A percentile compares a stretch with the other conserved stretches of the same genome.
These are phyloP conservation scores for Bombardia bombarda DNA, from an alignment of 495 filamentous ascomycete genomes.

Conservation along the genomic window DNA sequence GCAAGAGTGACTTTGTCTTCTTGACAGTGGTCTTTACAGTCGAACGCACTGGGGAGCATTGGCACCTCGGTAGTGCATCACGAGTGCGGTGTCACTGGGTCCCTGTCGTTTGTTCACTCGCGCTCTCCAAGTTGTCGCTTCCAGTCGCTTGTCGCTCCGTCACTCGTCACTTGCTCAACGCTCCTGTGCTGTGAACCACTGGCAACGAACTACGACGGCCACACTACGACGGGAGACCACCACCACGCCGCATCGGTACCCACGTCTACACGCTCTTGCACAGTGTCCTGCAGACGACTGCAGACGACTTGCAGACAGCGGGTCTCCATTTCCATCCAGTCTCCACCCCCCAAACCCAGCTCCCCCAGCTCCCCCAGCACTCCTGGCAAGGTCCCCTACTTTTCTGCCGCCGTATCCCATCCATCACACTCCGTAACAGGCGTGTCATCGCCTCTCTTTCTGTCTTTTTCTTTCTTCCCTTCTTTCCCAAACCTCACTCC, in stretches of 20 bases:
- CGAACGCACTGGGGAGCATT: not conserved
- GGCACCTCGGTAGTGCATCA: conserved; percentile 13
- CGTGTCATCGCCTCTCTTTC: conserved; percentile 1
- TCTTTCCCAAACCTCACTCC: conserved; percentile 8
- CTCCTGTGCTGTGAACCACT: too few species aligned
- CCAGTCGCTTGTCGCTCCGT: too few species aligned
- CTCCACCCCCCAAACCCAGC: not conserved
- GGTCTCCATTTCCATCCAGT: too few species aligned
- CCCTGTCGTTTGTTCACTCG: too few species aligned
- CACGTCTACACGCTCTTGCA: too few species aligned
- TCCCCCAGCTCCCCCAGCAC: conserved; percentile 7
- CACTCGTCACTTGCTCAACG: too few species aligned
- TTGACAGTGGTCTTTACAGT: not conserved
- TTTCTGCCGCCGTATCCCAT: conserved; percentile 12
- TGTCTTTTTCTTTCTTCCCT: conserved; percentile 12
- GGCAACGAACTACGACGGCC: too few species aligned
- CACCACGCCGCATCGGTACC: too few species aligned
- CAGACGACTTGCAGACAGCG: too few species aligned
- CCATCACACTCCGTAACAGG: conserved; percentile 3
- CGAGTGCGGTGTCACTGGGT: conserved; percentile 17
- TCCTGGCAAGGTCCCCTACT: conserved; percentile 10
- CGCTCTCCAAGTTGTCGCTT: too few species aligned
- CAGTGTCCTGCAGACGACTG: too few species aligned
- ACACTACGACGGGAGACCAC: too few species aligned
- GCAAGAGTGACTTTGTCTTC: conserved; percentile 2